Evolutionary conservation across 2,329 filamentous ascomycete genomes (phyloP).

Genomic region (Rutstroemia sp.): DNA sequence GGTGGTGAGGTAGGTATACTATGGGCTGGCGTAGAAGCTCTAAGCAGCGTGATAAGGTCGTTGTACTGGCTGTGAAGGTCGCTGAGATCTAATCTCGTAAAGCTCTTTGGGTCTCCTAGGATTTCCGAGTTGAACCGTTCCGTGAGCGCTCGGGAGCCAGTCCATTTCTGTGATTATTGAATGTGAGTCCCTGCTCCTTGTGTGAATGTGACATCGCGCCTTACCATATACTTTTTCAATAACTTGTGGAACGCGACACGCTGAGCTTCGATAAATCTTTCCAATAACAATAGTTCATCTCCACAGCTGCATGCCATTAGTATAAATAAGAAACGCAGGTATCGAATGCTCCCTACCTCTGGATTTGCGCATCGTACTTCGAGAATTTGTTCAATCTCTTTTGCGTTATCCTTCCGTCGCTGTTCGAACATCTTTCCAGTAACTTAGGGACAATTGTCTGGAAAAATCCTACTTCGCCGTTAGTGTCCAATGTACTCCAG

Average conservation of each 20-base stretch:
- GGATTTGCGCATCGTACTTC: conserved; percentile 25
- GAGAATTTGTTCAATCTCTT: conserved; percentile 25
- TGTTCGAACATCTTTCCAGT: conserved; percentile 21
- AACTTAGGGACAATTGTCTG: conserved; percentile 20
- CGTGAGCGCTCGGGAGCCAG: conserved; percentile 58
- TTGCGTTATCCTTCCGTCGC: conserved; percentile 21
- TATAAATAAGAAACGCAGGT: neutral
- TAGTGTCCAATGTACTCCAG: conserved; percentile 3
- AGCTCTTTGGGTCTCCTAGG: conserved; percentile 60
- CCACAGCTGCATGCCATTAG: conserved; percentile 42
- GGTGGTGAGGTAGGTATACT: conserved; percentile 17
- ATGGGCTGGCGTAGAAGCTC: conserved; percentile 31
- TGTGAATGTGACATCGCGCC: conserved; percentile 10
- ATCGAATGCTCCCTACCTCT: conserved; percentile 16
- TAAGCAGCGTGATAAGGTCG: conserved; percentile 41
- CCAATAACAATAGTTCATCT: conserved; percentile 63
- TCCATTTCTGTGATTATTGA: conserved; percentile 60
- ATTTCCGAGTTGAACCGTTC: conserved; percentile 60
- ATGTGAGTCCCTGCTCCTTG: neutral
- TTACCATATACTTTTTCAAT: conserved; percentile 73
- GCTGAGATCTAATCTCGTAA: conserved; percentile 59
- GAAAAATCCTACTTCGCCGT: conserved; percentile 17
- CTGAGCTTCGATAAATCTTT: conserved; percentile 67
- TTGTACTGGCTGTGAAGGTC: conserved; percentile 44
- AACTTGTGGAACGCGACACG: conserved; percentile 74